Percentiles rank a stretch among this genome's conserved stretches.
phyloP scores from a whole-genome alignment of 1,139 yeast genomes.

The Hansenula sp. region DNA sequence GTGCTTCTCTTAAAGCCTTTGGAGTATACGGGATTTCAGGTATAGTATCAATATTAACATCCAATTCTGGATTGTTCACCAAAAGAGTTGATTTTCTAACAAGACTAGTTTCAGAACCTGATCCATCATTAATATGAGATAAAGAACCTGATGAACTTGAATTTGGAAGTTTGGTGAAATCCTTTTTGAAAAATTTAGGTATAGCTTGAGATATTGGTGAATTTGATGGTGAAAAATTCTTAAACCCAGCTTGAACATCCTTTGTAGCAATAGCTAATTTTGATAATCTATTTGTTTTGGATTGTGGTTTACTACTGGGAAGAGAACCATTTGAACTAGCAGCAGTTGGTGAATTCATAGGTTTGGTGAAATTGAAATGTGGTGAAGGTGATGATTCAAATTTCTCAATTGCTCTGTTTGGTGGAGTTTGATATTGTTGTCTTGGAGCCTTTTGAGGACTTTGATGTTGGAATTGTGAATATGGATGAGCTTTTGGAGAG shows the following conservation, averaged over 20 bases:
- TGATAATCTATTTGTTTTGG: background rate
- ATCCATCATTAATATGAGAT: constrained; percentile 5
- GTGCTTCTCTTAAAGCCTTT: constrained; percentile 10
- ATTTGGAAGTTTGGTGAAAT: constrained; percentile 11
- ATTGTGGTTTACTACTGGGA: constrained; percentile 7
- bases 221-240: constrained; percentile 1
- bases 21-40: constrained; percentile 21
- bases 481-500: background rate
- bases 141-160: constrained; percentile 18
- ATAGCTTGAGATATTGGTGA: constrained; percentile 20
- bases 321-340: constrained; percentile 2
- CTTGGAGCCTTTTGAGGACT: constrained; percentile 1
- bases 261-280: constrained; percentile 1
- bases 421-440: constrained; percentile 1
- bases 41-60: constrained; percentile 9
- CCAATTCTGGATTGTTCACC: constrained; percentile 10
- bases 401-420: background rate
- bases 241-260: background rate
- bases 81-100: background rate
- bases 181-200: constrained; percentile 16
- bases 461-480: constrained; percentile 1
- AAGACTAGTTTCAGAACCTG: background rate
- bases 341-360: background rate
- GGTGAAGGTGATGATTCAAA: background rate
- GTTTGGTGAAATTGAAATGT: constrained; percentile 1